Conservation (phyloP, 1,284 basidiomycete species). For the Ustilago nuda region DNA sequence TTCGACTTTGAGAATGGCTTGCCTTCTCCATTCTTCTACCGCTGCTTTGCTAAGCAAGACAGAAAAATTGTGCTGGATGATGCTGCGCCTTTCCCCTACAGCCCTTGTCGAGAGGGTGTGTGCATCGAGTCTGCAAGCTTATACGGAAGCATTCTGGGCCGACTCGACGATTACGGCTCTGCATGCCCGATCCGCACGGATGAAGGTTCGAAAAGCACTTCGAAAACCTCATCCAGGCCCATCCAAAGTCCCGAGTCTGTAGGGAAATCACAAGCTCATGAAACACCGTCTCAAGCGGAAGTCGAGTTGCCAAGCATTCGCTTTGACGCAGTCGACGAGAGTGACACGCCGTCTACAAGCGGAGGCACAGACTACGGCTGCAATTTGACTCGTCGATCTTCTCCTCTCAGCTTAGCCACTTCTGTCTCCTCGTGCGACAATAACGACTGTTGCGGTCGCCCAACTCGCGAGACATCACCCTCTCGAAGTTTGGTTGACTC, state of each 20-base stretch:
- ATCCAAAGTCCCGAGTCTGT: background rate
- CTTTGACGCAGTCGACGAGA: background rate
- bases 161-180: background rate
- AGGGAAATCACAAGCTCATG: background rate
- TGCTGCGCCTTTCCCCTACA: conserved; percentile 47
- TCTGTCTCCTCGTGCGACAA: conserved; percentile 1
- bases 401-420: background rate
- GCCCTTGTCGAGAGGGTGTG: conserved; percentile 21
- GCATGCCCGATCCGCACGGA: background rate
- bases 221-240: background rate
- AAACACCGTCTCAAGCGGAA: background rate
- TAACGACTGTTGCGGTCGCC: background rate
- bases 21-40: conserved; percentile 21
- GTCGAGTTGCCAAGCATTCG: conserved; percentile 9
- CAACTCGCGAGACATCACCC: background rate
- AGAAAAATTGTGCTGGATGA: conserved; percentile 1
- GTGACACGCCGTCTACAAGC: background rate
- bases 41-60: background rate
- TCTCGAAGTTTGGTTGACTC: background rate
- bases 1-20: conserved; percentile 1
- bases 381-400: background rate
- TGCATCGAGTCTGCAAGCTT: background rate
- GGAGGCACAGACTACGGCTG: background rate
- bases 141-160: background rate
- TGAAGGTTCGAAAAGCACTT: background rate